Percentiles rank a stretch among this genome's conserved stretches.
Evolutionary conservation across 352 stramenopile species (phyloP).

Genomic region (Phytophthora cactorum): DNA sequence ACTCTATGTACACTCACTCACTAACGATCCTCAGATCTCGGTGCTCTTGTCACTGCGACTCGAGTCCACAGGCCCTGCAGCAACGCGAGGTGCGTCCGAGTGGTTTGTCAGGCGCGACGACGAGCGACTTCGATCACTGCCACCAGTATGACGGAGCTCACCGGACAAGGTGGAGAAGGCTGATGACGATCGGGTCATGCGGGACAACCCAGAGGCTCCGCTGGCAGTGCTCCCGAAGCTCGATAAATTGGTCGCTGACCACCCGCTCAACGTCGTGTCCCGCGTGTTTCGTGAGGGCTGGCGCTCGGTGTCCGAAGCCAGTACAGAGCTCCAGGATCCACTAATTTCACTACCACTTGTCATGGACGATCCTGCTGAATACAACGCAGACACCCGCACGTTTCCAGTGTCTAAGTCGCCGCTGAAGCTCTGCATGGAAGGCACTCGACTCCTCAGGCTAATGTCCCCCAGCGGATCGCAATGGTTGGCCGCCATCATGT

Average conservation of each 20-base stretch:
- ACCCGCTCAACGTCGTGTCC: constrained; percentile 70
- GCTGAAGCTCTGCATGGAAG: constrained; percentile 24
- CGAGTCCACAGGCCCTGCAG: constrained; percentile 17
- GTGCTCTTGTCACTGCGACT: constrained; percentile 35
- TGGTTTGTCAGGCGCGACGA: constrained; percentile 15
- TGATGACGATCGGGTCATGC: constrained; percentile 27
- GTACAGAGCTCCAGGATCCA: constrained; percentile 77
- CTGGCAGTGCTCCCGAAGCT: constrained; percentile 41
- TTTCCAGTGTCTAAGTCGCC: constrained; percentile 23
- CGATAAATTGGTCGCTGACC: constrained; percentile 52
- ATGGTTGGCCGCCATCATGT: constrained; percentile 16
- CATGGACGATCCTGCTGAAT: constrained; percentile 53
- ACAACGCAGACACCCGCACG: constrained; percentile 35
- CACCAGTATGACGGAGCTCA: constrained; percentile 19
- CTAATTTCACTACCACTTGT: constrained; percentile 55
- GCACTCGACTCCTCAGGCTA: constrained; percentile 21
- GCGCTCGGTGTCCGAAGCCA: constrained; percentile 65
- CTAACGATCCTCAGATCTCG: constrained; percentile 34
- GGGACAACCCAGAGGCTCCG: constrained; percentile 13
- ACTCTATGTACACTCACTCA: constrained; percentile 40
- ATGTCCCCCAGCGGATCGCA: constrained; percentile 23
- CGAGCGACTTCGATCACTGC: constrained; percentile 25
- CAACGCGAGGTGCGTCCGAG: constrained; percentile 7
- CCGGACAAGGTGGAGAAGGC: constrained; percentile 13
- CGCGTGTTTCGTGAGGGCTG: constrained; percentile 63